Evolutionary conservation across 1,284 basidiomycete genomes (phyloP), one percentile per base, ranked within the genome.

Genomic region (Heterobasidion irregulare): DNA sequence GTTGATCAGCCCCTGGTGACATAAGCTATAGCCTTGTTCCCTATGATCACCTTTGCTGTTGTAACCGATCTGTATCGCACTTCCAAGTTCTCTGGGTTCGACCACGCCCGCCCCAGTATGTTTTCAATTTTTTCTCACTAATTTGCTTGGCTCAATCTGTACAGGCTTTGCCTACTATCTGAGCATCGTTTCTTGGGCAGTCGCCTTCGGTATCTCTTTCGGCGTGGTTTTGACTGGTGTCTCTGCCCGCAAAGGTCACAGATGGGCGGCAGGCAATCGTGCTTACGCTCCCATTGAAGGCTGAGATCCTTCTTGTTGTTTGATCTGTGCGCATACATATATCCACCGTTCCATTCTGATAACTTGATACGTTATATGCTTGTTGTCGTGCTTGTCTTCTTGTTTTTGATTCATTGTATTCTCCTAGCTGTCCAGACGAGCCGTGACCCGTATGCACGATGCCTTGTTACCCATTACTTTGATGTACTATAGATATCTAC

Each of bases 181-280:
- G 10, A 84, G 80, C 60, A 71, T 73, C 0, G 48, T 84, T 16
- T 79, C 83, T 8, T 90, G 88, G 88, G 62, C 81, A 13, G 63
- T 71, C 9, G 79, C 80, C 44, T 60, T 84, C 49, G 52, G 84
- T 35, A 74, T 80, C 38, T 74, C 76, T 1, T 58, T 70, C 36
- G 81, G 75, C 2, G 80, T 89, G 12, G 70, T 85, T 8, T 69
- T 75, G 19, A 87, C 84, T 5, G 88, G 88, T 9, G 66, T 82
- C 7, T 79, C 84, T 57, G 86, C 87, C 8, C 80, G 82, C 57
- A 76, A 73, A 50, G 88, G 88, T 6, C 73, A 85, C 61, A 72
- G 70, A 55, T 90, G 87, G 87, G 86, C 86, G 47, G 87, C 87
- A 44, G 86, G 86, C 50, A 85, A 86, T 61, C 75, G 86, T 55